phyloP scores from a whole-genome alignment of 331 rosid species.

The Acacia pycnantha region DNA sequence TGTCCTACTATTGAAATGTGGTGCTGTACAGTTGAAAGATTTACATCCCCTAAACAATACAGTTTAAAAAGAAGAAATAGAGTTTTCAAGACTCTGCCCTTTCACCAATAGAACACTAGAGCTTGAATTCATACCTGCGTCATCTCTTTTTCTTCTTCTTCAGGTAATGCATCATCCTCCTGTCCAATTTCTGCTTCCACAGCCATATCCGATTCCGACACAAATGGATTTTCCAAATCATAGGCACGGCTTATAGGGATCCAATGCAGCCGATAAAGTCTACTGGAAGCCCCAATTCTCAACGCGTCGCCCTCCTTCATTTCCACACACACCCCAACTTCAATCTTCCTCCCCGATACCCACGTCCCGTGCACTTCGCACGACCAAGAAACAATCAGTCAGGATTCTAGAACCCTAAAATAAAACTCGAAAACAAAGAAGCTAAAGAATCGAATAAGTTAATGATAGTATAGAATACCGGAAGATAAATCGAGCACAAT shows the following conservation, averaged over 20 bases:
- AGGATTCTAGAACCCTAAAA: background rate
- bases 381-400: slow-evolving; percentile 16
- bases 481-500: slow-evolving; percentile 65
- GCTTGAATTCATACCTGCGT: slow-evolving; percentile 36
- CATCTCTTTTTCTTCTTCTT: slow-evolving; percentile 28
- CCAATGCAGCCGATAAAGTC: slow-evolving; percentile 75
- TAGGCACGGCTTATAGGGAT: slow-evolving; percentile 50
- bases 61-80: background rate
- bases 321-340: slow-evolving; percentile 48
- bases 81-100: background rate
- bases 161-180: slow-evolving; percentile 6
- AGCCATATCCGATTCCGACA: slow-evolving; percentile 28
- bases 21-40: no score
- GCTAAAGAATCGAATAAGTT: background rate
- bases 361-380: slow-evolving; percentile 82
- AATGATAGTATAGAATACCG: slow-evolving; percentile 31
- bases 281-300: slow-evolving; percentile 67
- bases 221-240: slow-evolving; percentile 40
- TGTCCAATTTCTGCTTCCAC: slow-evolving; percentile 13
- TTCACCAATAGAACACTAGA: background rate
- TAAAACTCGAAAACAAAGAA: background rate
- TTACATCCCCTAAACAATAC: no score
- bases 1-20: no score
- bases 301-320: slow-evolving; percentile 67
- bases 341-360: slow-evolving; percentile 64